Evolutionary conservation across 2,329 filamentous ascomycete genomes (phyloP).

Genomic region (Passalora sequoiae): DNA sequence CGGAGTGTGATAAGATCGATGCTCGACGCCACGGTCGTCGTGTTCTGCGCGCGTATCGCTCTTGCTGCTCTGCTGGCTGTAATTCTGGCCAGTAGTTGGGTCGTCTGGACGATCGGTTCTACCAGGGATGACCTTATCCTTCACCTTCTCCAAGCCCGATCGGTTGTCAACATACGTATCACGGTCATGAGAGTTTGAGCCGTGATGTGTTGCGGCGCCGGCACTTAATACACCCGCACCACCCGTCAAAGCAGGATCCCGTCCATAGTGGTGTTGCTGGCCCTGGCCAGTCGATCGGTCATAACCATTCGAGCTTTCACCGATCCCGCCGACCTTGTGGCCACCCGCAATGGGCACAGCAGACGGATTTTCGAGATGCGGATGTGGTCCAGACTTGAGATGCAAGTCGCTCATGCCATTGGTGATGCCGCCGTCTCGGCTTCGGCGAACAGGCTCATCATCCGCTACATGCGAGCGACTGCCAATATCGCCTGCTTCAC

Average conservation of each 20-base stretch:
- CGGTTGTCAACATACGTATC: not conserved
- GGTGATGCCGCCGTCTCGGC: constrained; percentile 6
- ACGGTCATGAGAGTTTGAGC: not conserved
- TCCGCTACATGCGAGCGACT: constrained; percentile 1
- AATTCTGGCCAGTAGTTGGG: constrained; percentile 2
- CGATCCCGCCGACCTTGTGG: constrained; percentile 16
- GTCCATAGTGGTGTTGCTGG: constrained; percentile 6
- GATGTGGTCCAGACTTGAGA: constrained; percentile 6
- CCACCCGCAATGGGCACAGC: constrained; percentile 27
- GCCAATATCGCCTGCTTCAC: constrained; percentile 5
- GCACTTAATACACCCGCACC: constrained; percentile 2
- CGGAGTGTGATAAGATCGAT: not conserved
- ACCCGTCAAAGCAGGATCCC: constrained; percentile 5
- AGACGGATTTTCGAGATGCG: constrained; percentile 18
- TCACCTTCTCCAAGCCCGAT: constrained; percentile 1
- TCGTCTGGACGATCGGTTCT: constrained; percentile 4
- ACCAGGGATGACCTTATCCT: not conserved
- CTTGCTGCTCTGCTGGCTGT: constrained; percentile 3
- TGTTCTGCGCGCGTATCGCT: not conserved
- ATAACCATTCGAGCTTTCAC: not conserved
- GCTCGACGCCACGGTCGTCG: not conserved
- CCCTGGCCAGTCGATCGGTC: not conserved
- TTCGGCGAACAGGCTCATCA: constrained; percentile 2
- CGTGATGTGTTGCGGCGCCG: not conserved
- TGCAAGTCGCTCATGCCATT: constrained; percentile 5